Evolutionary conservation across 139 green algal genomes (phyloP).

Genomic region (Coelastrella sp.): DNA sequence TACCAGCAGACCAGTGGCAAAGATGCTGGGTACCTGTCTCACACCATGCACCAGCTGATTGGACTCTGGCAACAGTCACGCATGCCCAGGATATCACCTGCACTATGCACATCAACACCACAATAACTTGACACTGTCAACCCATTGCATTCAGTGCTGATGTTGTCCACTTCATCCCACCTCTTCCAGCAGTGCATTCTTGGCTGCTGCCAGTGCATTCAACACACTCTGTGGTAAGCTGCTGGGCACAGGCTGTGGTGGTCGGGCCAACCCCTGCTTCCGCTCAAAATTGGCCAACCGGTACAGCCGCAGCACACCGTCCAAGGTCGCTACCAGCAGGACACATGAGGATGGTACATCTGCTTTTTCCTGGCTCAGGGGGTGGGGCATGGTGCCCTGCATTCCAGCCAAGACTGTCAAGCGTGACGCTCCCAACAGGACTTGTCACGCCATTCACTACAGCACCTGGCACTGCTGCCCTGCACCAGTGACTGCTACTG

Average conservation of each 20-base stretch:
- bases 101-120: too few species aligned
- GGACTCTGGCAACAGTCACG: background rate
- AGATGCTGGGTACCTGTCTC: background rate
- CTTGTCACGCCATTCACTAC: background rate
- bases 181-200: slow-evolving; percentile 15
- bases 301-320: slow-evolving; percentile 45
- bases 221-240: background rate
- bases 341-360: slow-evolving; percentile 29
- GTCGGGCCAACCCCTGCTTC: slow-evolving; percentile 8
- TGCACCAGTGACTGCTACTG: too few species aligned
- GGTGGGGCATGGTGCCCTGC: slow-evolving; percentile 33
- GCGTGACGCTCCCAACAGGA: background rate
- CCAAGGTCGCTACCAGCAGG: slow-evolving; percentile 30
- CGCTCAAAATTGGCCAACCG: slow-evolving; percentile 29
- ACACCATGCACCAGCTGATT: background rate
- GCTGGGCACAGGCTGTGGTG: slow-evolving; percentile 12
- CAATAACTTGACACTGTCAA: too few species aligned
- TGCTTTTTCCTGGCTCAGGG: slow-evolving; percentile 8
- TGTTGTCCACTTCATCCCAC: background rate
- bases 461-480: background rate
- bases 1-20: background rate
- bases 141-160: background rate
- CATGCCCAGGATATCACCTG: background rate
- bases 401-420: background rate
- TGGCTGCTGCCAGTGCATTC: slow-evolving; percentile 16